These are phyloP conservation scores for Oryza meyeriana DNA, from an alignment of 176 grass and related monocot species.

Conservation along the genomic window DNA sequence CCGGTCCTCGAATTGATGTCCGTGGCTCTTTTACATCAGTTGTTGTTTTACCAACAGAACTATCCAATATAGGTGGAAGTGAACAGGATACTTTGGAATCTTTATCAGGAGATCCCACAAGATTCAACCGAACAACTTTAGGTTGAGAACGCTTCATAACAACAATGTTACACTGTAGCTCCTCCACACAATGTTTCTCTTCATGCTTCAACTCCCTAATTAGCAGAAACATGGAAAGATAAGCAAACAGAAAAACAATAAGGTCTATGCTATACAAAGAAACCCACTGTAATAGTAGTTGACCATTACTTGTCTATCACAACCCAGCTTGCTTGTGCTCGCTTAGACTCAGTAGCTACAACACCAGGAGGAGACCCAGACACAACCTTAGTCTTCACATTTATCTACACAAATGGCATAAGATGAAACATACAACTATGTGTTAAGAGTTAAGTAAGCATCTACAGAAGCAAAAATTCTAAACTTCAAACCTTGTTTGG, in stretches of 20 bases:
- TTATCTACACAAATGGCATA: constrained; percentile 58
- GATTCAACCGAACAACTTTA: constrained; percentile 97
- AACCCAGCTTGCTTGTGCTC: constrained; percentile 94
- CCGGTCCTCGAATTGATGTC: constrained; percentile 66
- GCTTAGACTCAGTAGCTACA: constrained; percentile 82
- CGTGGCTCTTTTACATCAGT: constrained; percentile 49
- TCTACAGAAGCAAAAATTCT: not conserved
- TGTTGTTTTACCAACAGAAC: constrained; percentile 38
- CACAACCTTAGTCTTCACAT: constrained; percentile 83
- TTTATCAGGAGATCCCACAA: constrained; percentile 85
- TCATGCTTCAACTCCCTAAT: constrained; percentile 95
- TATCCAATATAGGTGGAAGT: constrained; percentile 33
- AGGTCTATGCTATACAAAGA: constrained; percentile 5
- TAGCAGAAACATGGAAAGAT: constrained; percentile 18
- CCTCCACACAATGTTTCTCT: constrained; percentile 86
- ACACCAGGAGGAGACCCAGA: constrained; percentile 79
- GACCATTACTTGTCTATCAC: constrained; percentile 92
- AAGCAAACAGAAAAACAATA: constrained; percentile 25
- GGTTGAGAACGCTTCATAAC: constrained; percentile 97
- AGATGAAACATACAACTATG: not conserved
- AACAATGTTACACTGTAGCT: constrained; percentile 96
- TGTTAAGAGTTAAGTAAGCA: not conserved
- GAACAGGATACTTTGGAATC: constrained; percentile 37
- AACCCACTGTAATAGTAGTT: constrained; percentile 11
- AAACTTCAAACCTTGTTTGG: constrained; percentile 62